Base-by-base conservation (phyloP, 2,329 filamentous ascomycete genomes). In the Orbilia oligospora region DNA sequence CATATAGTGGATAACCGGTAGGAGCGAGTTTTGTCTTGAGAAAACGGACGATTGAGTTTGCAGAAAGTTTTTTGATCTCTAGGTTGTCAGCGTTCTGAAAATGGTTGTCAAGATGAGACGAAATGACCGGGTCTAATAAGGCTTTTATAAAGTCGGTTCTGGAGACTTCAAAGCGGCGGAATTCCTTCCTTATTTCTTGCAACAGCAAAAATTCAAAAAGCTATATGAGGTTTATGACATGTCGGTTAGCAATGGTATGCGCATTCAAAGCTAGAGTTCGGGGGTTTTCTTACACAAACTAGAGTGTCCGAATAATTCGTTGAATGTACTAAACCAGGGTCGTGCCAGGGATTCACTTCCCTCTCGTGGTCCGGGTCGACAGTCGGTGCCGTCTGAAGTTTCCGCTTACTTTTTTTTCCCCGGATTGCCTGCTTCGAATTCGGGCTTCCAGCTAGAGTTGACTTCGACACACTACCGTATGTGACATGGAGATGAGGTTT, bases 101-200 rank as follows among this genome's bases (percentile, higher is more conserved):
- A 27, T n/a, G 14, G 16, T 30, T 10, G 30, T 63, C 38, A 18
- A 63, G 56, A n/a, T 63, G 16, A 1, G 56, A 63, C 16, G 38
- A 30, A 63, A 63, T 9, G 36, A 9, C 9, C 12, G 56, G 36
- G 22, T n/a, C 38, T 27, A 46, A 27, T 46, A 63, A 27, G 12
- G 30, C 20, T 46, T 63, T 63, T 36, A 63, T 46, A 63, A 63
- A 63, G 8, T 63, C 56, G 18, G 56, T 63, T 46, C 36, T 44
- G 2, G 56, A 63, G 56, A 46, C 14, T 16, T n/a, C 2, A 18
- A 24, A 38, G 8, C n/a, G 12, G n/a, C 5, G 10, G 20, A 33
- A 63, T 36, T 20, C 20, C 44, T 46, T 33, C 46, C 20, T 3
- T 38, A 63, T 46, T n/a, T 63, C 56, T n/a, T 46, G 9, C 18